A percentile compares a stretch with the other conserved stretches of the same genome.
These are phyloP conservation scores for Fusarium goolgardi DNA, from an alignment of 2,329 filamentous ascomycete genomes.

Conservation along the genomic window DNA sequence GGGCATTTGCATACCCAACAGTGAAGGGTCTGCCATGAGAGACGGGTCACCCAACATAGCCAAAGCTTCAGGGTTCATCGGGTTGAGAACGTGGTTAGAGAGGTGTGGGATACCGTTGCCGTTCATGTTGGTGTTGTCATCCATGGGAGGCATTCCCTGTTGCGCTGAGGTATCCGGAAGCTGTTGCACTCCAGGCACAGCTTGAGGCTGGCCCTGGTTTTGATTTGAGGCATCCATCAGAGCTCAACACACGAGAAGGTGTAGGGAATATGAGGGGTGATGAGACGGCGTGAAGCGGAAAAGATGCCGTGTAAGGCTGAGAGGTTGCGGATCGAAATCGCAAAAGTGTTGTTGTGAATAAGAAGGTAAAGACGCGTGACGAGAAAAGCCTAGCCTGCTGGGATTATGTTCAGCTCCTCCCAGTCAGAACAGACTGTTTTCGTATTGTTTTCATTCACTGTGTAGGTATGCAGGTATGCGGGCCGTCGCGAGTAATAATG, in stretches of 20 bases:
- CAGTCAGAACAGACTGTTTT: slow-evolving; percentile 3
- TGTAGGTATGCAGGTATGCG: neutral
- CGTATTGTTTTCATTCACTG: slow-evolving; percentile 27
- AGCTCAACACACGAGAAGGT: neutral
- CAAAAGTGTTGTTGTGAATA: slow-evolving; percentile 37
- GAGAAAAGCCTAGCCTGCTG: slow-evolving; percentile 42
- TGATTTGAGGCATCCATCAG: slow-evolving; percentile 40
- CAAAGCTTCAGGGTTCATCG: slow-evolving; percentile 43
- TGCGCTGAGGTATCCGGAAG: slow-evolving; percentile 23
- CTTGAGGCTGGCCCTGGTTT: slow-evolving; percentile 36
- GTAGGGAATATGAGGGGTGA: neutral
- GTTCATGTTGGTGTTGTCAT: slow-evolving; percentile 22
- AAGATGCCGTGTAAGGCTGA: slow-evolving; percentile 26
- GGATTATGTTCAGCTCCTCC: slow-evolving; percentile 22
- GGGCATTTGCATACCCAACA: slow-evolving; percentile 45
- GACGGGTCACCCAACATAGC: slow-evolving; percentile 42
- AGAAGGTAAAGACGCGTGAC: slow-evolving; percentile 36
- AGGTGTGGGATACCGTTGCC: slow-evolving; percentile 39
- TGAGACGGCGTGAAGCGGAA: neutral
- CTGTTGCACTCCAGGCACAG: slow-evolving; percentile 39
- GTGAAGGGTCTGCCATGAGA: slow-evolving; percentile 45
- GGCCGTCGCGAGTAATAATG: neutral
- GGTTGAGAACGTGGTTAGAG: slow-evolving; percentile 35
- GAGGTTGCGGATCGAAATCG: slow-evolving; percentile 25
- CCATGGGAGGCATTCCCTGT: slow-evolving; percentile 16